Evolutionary conservation across 345 rosid species (phyloP).

Genomic region (Brassica incana): DNA sequence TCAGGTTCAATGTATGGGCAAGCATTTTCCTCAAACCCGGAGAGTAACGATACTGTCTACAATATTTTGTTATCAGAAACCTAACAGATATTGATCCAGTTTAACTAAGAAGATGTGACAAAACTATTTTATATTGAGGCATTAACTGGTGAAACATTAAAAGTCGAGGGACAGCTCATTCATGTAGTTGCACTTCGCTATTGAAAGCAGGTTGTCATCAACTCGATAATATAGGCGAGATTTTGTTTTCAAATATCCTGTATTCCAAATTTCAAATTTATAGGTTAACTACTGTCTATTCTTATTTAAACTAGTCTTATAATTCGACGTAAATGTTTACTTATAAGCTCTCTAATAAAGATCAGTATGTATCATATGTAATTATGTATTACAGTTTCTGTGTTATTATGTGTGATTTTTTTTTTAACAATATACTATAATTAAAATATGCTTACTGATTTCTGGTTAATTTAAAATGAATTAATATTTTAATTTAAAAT

Average conservation of each 20-base stretch:
- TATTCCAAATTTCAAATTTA: not conserved
- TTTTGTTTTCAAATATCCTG: not conserved
- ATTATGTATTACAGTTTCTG: not conserved
- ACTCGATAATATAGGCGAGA: conserved; percentile 5
- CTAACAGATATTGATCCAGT: not conserved
- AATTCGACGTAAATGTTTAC: not conserved
- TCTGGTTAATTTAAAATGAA: not conserved
- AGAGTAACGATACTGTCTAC: conserved; percentile 14
- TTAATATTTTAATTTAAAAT: not conserved
- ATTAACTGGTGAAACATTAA: not conserved
- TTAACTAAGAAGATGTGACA: not conserved
- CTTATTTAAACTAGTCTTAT: not conserved
- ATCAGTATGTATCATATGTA: not conserved
- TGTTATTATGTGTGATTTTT: not conserved
- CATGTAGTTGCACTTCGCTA: not conserved
- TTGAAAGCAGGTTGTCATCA: conserved; percentile 18
- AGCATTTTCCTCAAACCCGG: conserved; percentile 3
- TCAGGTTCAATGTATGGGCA: conserved; percentile 21
- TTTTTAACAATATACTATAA: not conserved
- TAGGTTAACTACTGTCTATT: not conserved
- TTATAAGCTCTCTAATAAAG: not conserved
- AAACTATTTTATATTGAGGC: not conserved
- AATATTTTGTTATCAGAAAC: conserved; percentile 10
- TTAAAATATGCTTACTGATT: not conserved
- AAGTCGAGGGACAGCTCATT: conserved; percentile 22